Evolutionary conservation across 2,329 filamentous ascomycete genomes (phyloP).

Genomic region (Fusarium lyarnte): DNA sequence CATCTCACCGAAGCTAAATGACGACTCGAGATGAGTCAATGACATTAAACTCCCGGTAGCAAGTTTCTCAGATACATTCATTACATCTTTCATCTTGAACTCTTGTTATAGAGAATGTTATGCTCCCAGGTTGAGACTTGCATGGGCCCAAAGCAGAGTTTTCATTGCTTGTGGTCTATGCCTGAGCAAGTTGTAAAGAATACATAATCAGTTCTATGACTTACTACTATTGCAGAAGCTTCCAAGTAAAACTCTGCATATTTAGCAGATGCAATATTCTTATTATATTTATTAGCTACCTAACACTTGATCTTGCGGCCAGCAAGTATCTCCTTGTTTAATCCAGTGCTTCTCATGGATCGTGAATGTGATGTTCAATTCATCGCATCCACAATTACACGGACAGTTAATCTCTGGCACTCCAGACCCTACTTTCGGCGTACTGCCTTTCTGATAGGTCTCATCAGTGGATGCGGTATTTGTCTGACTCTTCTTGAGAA

Average conservation of each 20-base stretch:
- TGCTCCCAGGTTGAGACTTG: too few relatives aligned
- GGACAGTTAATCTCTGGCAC: rapidly evolving
- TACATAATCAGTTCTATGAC: too few relatives aligned
- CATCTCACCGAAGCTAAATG: constrained; percentile 1
- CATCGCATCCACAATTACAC: background rate
- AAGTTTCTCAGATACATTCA: too few relatives aligned
- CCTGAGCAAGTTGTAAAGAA: background rate
- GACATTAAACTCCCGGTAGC: too few relatives aligned
- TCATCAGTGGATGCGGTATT: rapidly evolving
- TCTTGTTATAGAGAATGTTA: too few relatives aligned
- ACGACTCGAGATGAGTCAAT: too few relatives aligned
- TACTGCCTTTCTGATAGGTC: rapidly evolving
- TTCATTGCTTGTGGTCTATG: background rate
- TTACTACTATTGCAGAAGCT: rapidly evolving
- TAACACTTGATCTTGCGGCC: rapidly evolving
- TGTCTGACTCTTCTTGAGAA: rapidly evolving
- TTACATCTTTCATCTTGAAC: too few relatives aligned
- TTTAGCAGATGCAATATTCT: rapidly evolving
- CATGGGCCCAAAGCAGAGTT: too few relatives aligned
- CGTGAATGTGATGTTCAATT: background rate
- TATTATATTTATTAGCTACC: rapidly evolving
- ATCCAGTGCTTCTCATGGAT: background rate
- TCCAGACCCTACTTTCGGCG: rapidly evolving
- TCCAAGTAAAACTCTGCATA: rapidly evolving
- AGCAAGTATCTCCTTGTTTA: rapidly evolving